These are phyloP conservation scores for Zea luxurians DNA, from an alignment of 176 grass and related monocot species.

Conservation along the genomic window DNA sequence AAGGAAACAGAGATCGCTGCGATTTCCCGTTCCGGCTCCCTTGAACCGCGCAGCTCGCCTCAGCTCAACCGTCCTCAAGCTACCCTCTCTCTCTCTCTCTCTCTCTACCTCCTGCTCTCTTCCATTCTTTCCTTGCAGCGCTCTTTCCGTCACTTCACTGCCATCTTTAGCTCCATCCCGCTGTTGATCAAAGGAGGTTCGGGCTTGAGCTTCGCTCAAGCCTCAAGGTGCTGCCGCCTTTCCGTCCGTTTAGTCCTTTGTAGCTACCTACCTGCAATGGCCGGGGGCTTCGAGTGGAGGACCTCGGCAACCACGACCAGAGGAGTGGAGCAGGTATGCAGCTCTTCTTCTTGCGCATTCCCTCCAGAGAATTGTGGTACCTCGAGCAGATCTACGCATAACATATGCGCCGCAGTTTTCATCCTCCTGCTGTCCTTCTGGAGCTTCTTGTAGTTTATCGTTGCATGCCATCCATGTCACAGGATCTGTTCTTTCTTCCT, in stretches of 20 bases:
- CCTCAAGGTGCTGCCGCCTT: conserved; percentile 10
- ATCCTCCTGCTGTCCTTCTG: conserved; percentile 5
- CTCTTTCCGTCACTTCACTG: conserved; percentile 63
- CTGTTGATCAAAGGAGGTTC: conserved; percentile 45
- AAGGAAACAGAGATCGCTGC: conserved; percentile 26
- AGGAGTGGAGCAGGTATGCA: conserved; percentile 70
- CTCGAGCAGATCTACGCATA: conserved; percentile 10
- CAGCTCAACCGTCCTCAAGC: conserved; percentile 8
- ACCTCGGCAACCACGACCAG: conserved; percentile 43
- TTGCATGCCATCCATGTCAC: neutral
- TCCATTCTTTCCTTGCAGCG: conserved; percentile 49
- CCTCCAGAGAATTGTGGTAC: neutral
- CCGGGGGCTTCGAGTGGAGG: conserved; percentile 59
- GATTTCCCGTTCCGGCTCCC: conserved; percentile 59
- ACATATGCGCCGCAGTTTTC: neutral
- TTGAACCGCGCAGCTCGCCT: conserved; percentile 34
- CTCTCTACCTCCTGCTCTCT: conserved; percentile 11
- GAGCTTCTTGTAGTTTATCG: conserved; percentile 12
- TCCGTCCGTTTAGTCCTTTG: conserved; percentile 17
- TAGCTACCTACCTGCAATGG: conserved; percentile 47
- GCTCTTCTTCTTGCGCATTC: conserved; percentile 18
- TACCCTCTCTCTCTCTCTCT: neutral
- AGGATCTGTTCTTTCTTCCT: conserved; percentile 16
- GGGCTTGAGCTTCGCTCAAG: conserved; percentile 14
- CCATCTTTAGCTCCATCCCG: conserved; percentile 48